Evolutionary conservation across 805 yeast species (phyloP).

Genomic region (Nakazawaea holstii): DNA sequence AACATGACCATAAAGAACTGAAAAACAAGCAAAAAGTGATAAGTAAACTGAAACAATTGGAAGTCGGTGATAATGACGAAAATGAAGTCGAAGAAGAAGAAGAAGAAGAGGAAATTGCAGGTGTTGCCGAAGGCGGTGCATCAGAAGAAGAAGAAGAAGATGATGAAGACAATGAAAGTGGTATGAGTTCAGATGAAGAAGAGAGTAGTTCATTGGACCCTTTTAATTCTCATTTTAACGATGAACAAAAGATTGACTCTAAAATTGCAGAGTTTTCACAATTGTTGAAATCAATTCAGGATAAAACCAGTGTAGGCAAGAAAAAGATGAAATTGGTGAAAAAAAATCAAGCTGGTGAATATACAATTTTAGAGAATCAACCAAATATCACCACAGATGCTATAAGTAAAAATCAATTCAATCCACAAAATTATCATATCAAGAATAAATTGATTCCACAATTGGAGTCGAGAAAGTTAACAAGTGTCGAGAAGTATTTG

Average conservation of each 20-base stretch:
- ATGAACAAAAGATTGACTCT: slow-evolving; percentile 32
- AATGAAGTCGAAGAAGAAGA: slow-evolving; percentile 27
- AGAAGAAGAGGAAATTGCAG: slow-evolving; percentile 22
- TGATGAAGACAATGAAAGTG: slow-evolving; percentile 17
- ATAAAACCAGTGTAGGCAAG: slow-evolving; percentile 19
- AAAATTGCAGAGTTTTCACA: slow-evolving; percentile 21
- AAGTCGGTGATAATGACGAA: slow-evolving; percentile 10
- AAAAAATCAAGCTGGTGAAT: slow-evolving; percentile 5
- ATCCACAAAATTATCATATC: slow-evolving; percentile 31
- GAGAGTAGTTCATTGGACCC: slow-evolving; percentile 45
- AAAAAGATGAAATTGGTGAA: slow-evolving; percentile 10
- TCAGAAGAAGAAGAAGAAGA: slow-evolving; percentile 14
- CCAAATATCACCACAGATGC: slow-evolving; percentile 11
- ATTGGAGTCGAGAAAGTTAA: slow-evolving; percentile 26
- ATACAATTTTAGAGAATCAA: slow-evolving; percentile 6
- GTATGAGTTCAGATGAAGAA: slow-evolving; percentile 19
- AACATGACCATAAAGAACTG: slow-evolving; percentile 35
- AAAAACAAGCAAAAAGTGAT: slow-evolving; percentile 12
- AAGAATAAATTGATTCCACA: slow-evolving; percentile 36
- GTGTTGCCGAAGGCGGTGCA: slow-evolving; percentile 17
- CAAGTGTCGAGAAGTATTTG: slow-evolving; percentile 43
- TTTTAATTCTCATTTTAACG: slow-evolving; percentile 70
- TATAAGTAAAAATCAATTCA: slow-evolving; percentile 1
- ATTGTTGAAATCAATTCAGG: slow-evolving; percentile 24
- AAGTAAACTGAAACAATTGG: slow-evolving; percentile 13